Base-by-base conservation (phyloP, 2,329 filamentous ascomycete species). In the Cordyceps sp. region DNA sequence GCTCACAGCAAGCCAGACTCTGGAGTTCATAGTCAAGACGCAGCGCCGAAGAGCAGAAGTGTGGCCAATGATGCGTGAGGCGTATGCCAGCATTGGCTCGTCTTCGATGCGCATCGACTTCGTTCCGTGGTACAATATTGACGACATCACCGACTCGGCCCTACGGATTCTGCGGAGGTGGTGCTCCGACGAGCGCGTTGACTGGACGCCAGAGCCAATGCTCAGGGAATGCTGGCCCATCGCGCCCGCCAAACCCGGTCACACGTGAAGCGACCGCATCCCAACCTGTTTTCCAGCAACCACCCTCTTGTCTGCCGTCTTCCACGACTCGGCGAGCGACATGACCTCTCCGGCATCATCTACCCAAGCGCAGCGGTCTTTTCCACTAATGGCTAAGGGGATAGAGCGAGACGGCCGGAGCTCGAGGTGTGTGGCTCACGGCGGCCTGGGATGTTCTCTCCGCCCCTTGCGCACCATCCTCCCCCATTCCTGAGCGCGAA, bases 121-220 rank as follows among this genome's bases (percentile, higher is more conserved):
- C 14, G 40, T 44, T 1, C 55, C 58, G 1, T 64, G 62, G 61
- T 55, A 54, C 8, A 50, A 49, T 4, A 47, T 64, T 9, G 59
- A 66, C 34, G 62, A 65, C 12, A 50, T 57, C 6, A 56, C 58
- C 10, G 43, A 47, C 7, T 45, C 47, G 5, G 50, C 53, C 10
- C 40, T 67, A 34, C 47, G 45, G 6, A 45, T 64, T 5, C 45
- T 68, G 39, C 50, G 49, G 3, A 45, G 50, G 17, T 67, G 62
- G 58, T 59, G 57, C 28, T 49, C 53, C 8, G 52, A 57, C 4
- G 60, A 66, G 36, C 45, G 46, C 5, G 54, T 66, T n/a, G 47
- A 54, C 14, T 69, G 64, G 64, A 42, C 45, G n/a, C 52, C 59
- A 2, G 51, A 58, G 40, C 44, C 59, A 18, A 41, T 40, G 13